Conservation (phyloP, 495 filamentous ascomycete species). For the Neurospora sublineolata region DNA sequence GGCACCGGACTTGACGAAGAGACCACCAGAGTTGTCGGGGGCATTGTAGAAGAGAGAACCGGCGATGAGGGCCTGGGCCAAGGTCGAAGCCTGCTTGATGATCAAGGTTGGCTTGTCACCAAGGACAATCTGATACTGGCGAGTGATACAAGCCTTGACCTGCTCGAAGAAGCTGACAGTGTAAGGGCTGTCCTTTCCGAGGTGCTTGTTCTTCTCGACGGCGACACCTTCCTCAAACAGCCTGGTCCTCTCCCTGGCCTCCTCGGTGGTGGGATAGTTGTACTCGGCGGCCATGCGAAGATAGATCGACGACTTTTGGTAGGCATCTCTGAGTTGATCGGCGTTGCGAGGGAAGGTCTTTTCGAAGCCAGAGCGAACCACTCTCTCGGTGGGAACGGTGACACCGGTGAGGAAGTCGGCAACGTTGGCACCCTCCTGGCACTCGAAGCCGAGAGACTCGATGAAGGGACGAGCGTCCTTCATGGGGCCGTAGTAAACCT, state of each 20-base stretch:
- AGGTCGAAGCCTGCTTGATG: slow-evolving; percentile 39
- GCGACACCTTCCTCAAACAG: slow-evolving; percentile 37
- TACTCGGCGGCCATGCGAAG: slow-evolving; percentile 34
- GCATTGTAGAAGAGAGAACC: slow-evolving; percentile 66
- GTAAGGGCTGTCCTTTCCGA: slow-evolving; percentile 34
- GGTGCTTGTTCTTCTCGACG: slow-evolving; percentile 32
- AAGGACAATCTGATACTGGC: slow-evolving; percentile 49
- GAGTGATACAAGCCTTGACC: slow-evolving; percentile 40
- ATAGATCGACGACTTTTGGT: slow-evolving; percentile 30
- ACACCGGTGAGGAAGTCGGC: slow-evolving; percentile 50
- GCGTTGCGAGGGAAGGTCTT: slow-evolving; percentile 36
- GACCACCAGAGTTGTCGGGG: slow-evolving; percentile 43
- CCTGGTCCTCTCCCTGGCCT: slow-evolving; percentile 33
- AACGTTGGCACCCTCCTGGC: slow-evolving; percentile 40
- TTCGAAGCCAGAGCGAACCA: slow-evolving; percentile 19
- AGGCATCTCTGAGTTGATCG: slow-evolving; percentile 26
- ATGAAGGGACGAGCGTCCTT: slow-evolving; percentile 45
- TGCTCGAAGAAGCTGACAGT: slow-evolving; percentile 46
- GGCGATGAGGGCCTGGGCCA: slow-evolving; percentile 64
- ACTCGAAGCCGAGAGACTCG: slow-evolving; percentile 36
- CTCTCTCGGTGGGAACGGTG: slow-evolving; percentile 17
- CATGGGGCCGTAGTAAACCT: slow-evolving; percentile 50
- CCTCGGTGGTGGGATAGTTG: slow-evolving; percentile 34
- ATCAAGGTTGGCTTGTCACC: slow-evolving; percentile 47
- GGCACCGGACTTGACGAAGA: slow-evolving; percentile 44